Conservation (phyloP, 116 monocot genomes). For the Papilionanthe hybrid region DNA sequence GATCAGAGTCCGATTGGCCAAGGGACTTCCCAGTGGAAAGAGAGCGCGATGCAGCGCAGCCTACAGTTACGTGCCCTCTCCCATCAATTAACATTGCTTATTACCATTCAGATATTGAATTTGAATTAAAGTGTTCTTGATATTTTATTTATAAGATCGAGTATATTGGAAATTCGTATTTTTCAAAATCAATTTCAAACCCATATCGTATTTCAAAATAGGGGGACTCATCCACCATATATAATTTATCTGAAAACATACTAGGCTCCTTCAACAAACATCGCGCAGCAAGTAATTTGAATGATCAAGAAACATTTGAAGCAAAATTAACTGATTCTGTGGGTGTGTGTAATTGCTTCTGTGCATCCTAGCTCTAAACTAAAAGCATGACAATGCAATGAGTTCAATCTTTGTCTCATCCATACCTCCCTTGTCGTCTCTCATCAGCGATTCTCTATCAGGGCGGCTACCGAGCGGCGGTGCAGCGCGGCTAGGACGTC, state of each 20-base stretch:
- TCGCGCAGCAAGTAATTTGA: no score
- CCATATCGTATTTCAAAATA: no score
- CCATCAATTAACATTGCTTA: no score
- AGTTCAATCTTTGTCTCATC: not conserved
- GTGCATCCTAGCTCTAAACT: not conserved
- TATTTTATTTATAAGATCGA: not conserved
- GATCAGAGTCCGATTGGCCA: not conserved
- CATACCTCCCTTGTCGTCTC: not conserved
- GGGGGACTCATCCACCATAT: no score
- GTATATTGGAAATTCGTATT: not conserved
- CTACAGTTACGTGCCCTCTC: not conserved
- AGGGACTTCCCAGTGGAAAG: conserved; percentile 1
- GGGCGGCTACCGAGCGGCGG: conserved; percentile 5
- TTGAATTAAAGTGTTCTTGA: not conserved
- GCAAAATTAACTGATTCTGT: not conserved
- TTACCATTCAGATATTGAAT: no score
- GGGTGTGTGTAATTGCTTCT: not conserved
- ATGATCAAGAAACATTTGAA: not conserved
- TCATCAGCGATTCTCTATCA: not conserved
- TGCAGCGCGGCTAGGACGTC: conserved; percentile 20
- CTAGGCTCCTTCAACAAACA: not conserved
- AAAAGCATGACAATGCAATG: not conserved
- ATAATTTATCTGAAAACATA: not conserved
- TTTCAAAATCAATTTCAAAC: not conserved
- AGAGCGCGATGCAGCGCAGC: conserved; percentile 1